phyloP scores from a whole-genome alignment of 805 yeast species.

The Pichia nanzhaoensis region DNA sequence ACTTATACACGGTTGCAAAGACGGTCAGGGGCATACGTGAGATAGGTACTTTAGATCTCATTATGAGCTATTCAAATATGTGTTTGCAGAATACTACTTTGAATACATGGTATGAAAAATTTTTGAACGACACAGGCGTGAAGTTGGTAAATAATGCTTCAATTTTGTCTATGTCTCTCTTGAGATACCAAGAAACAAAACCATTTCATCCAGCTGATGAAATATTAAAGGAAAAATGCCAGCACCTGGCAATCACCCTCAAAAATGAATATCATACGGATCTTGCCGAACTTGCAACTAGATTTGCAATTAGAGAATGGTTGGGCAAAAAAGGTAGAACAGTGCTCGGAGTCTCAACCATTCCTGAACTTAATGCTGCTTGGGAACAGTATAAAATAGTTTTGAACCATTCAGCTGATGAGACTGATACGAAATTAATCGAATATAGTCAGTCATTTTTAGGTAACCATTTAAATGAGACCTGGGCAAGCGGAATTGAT shows the following conservation, averaged over 20 bases:
- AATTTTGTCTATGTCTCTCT: conserved; percentile 79
- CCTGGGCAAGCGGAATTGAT: conserved; percentile 46
- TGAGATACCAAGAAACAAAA: conserved; percentile 61
- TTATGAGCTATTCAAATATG: conserved; percentile 74
- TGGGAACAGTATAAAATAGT: conserved; percentile 49
- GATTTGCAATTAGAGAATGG: conserved; percentile 68
- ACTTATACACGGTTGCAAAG: conserved; percentile 47
- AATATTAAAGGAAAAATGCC: conserved; percentile 48
- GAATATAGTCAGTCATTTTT: conserved; percentile 36
- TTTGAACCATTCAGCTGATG: conserved; percentile 29
- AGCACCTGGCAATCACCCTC: conserved; percentile 37
- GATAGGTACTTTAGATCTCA: conserved; percentile 64
- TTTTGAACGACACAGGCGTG: conserved; percentile 48
- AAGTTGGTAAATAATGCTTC: conserved; percentile 69
- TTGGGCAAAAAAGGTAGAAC: conserved; percentile 44
- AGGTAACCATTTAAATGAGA: conserved; percentile 54
- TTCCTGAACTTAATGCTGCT: conserved; percentile 60
- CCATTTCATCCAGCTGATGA: conserved; percentile 74
- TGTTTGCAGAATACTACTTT: conserved; percentile 69
- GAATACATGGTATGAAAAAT: conserved; percentile 40
- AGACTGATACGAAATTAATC: conserved; percentile 38
- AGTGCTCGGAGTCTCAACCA: conserved; percentile 69
- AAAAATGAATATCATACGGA: conserved; percentile 41
- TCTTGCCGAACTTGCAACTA: conserved; percentile 73
- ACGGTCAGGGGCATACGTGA: conserved; percentile 30